Evolutionary conservation across 2,329 filamentous ascomycete species (phyloP), one percentile per base, ranked within the genome.

Genomic region (Trichoderma cornu-damae): DNA sequence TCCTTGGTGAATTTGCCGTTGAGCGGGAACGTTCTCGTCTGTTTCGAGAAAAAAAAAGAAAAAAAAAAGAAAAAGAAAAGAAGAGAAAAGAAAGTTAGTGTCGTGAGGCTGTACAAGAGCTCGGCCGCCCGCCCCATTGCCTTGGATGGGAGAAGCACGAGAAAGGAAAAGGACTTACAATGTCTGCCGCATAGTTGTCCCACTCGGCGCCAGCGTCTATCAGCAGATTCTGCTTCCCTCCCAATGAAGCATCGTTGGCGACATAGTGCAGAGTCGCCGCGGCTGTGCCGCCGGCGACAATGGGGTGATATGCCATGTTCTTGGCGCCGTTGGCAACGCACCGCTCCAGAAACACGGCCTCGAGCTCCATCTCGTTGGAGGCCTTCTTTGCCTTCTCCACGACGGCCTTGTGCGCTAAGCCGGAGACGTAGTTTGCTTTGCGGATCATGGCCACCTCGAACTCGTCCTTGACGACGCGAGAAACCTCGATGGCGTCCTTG

Each of bases 241-340:
- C 73, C 34, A 93, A 74, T 0, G 85, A 79, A 66, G 86, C 79
- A 62, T 91, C 79, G 70, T 96, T 96, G 67, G 87, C 83, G 22
- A 90, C 83, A 66, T 96, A 96, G 74, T 96, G 93, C 32, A 96
- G 79, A 1, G 90, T 94, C 4, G 91, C 89, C 0, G 88, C 92
- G 14, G 89, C 86, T 4, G 84, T 80, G 9, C 93, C 93, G 32
- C 83, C 83, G 0, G 90, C 93, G 16, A 94, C 85, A 66, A 97
- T 96, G 60, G 87, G 86, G 63, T 88, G 83, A 72, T 97, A 97
- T 1, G 93, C 87, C 77, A 95, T 90, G 65, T 94, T 85, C 68
- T 85, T 87, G 52, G 88, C 87, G 22, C 88, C 89, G 60, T 86
- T 79, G 51, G 85, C 81, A 59, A 94, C 82, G 69, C 89, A 95